These are phyloP conservation scores for Termitomyces sp. DNA, from an alignment of 1,284 basidiomycete genomes.

Conservation along the genomic window DNA sequence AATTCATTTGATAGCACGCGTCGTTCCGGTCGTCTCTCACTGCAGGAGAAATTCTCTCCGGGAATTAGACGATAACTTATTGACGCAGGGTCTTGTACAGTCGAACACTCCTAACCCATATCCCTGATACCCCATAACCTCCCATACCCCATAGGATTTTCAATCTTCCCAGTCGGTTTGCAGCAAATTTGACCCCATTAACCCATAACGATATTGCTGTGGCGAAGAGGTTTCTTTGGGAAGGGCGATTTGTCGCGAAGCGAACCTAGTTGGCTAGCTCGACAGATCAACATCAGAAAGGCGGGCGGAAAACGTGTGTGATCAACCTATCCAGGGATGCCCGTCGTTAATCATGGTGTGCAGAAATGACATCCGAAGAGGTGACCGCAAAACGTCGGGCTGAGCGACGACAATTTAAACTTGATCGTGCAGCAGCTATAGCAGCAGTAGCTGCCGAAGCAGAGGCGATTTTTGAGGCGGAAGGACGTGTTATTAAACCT, in stretches of 20 bases:
- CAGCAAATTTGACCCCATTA: no score
- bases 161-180: no score
- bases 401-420: constrained; percentile 87
- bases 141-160: no score
- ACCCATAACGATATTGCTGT: constrained; percentile 72
- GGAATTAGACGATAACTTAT: neutral
- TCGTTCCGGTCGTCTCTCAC: neutral
- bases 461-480: constrained; percentile 63
- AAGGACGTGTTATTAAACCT: constrained; percentile 55
- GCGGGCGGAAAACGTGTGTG: constrained; percentile 54
- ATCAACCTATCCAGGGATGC: neutral
- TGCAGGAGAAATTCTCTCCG: neutral
- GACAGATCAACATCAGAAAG: constrained; percentile 64
- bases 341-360: constrained; percentile 7
- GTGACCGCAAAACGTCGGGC: constrained; percentile 78
- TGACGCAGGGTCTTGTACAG: no score
- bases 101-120: no score
- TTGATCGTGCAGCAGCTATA: constrained; percentile 80
- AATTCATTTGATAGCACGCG: neutral
- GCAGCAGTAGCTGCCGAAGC: constrained; percentile 70
- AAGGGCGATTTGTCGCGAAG: constrained; percentile 92
- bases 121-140: no score
- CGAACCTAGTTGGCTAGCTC: constrained; percentile 88
- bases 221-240: constrained; percentile 93
- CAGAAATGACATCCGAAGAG: constrained; percentile 81